Base-by-base conservation (phyloP, 768 basidiomycete genomes). In the Leccinum fibrillosum region DNA sequence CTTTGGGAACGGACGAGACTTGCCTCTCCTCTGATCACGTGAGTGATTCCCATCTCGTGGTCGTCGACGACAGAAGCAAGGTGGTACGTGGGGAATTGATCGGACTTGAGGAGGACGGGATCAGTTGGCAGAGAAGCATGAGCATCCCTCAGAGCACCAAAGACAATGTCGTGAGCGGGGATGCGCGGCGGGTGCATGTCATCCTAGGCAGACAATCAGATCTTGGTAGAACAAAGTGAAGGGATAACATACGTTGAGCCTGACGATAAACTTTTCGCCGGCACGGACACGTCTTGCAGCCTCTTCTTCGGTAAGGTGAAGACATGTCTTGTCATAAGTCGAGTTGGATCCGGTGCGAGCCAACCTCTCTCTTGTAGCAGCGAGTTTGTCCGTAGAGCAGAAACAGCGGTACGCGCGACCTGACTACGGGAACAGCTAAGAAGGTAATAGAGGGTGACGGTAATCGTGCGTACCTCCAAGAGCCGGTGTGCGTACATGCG, bases 41-140 rank as follows among this genome's bases (percentile, higher is more conserved):
- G 97, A 0, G 94, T 92, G 23, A 99, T 92, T 1, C 87, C 88
- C 97, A 99, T 99, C 65, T 88, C 85, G 65, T 94, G 86, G 73
- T 99, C 97, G 64, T 99, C 97, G 0, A 96, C 92, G 0, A 98
- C 92, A 21, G 88, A 94, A 0, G 97, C 96, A 5, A 99, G 82
- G 62, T 98, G 97, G 69, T 99, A 99, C 0, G 96, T 98, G 5
- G 97, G 97, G 70, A 90, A 96, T 1, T 84, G 77, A 70, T 99
- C 97, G 1, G 90, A 88, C 72, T 99, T 98, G 59, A 98, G 78
- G 4, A 98, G 76, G 48, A 98, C 84, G 23, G 94, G 93, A 69
- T 99, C 97, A 2, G 93, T 95, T 2, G 88, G 85, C 5, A 91
- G 72, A 1, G 89, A 92, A 11, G 82, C 82, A 65, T 89, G 88